These are phyloP conservation scores for Neopestalotiopsis rosae DNA, from an alignment of 2,329 filamentous ascomycete genomes.

Conservation along the genomic window DNA sequence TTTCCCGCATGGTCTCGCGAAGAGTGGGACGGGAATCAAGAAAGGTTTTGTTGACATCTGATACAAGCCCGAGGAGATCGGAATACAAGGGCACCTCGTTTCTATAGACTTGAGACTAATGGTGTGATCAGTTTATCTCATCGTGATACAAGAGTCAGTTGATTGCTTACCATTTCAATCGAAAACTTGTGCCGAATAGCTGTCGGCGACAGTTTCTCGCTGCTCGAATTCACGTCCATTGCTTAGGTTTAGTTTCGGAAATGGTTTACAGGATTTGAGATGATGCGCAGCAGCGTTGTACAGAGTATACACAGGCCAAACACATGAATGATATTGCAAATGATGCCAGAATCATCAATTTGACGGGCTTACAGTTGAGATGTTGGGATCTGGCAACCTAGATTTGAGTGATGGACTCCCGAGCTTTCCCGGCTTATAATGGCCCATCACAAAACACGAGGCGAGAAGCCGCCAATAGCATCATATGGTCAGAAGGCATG, in stretches of 20 bases:
- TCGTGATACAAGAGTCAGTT: neutral
- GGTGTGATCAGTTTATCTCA: neutral
- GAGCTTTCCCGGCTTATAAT: neutral
- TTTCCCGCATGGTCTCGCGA: neutral
- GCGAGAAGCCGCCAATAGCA: neutral
- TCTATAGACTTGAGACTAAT: constrained; percentile 8
- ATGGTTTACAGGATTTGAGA: neutral
- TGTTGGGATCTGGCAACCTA: neutral
- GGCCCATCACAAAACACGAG: neutral
- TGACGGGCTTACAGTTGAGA: neutral
- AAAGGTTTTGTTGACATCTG: neutral
- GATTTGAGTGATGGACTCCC: neutral
- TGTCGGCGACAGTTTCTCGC: constrained; percentile 5
- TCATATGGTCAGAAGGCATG: constrained; percentile 1
- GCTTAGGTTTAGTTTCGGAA: neutral
- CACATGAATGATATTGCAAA: neutral
- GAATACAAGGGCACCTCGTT: constrained; percentile 12
- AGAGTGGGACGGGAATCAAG: neutral
- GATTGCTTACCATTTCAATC: constrained; percentile 1
- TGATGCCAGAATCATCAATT: neutral
- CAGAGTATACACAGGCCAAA: neutral
- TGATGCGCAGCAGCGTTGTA: neutral
- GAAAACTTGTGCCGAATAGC: neutral
- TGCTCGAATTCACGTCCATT: neutral
- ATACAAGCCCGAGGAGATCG: neutral